Conservation (phyloP, 2,329 filamentous ascomycete genomes). For the Rhinocladiella similis region DNA sequence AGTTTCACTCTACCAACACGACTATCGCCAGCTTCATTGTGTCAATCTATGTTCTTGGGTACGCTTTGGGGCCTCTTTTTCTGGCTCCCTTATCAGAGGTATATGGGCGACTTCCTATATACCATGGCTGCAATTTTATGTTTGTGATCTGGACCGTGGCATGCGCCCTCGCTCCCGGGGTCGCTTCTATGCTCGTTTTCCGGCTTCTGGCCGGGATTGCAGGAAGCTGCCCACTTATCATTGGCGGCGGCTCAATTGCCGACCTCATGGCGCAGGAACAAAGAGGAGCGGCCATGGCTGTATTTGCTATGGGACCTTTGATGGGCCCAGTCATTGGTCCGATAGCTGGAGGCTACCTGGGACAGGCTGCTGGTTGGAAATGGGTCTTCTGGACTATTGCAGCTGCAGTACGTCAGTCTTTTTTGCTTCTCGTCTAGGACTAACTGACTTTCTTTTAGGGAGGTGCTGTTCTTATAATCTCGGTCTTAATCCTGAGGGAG, state of each 20-base stretch:
- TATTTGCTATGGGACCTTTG: constrained; percentile 47
- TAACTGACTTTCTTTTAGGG: constrained; percentile 32
- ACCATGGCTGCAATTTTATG: constrained; percentile 58
- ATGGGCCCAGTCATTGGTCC: constrained; percentile 41
- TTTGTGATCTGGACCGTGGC: constrained; percentile 66
- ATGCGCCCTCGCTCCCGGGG: constrained; percentile 59
- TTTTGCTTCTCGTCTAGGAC: too few species aligned
- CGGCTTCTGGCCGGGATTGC: constrained; percentile 64
- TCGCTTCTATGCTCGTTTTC: constrained; percentile 60
- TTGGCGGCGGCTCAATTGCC: constrained; percentile 66
- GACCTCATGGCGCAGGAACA: constrained; percentile 62
- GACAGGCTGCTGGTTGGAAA: constrained; percentile 37
- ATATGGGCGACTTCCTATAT: constrained; percentile 61
- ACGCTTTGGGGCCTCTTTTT: constrained; percentile 58
- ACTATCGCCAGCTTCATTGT: constrained; percentile 56
- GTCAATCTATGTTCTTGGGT: constrained; percentile 63
- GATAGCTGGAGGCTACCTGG: constrained; percentile 38
- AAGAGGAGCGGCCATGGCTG: constrained; percentile 59
- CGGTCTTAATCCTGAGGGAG: constrained; percentile 45
- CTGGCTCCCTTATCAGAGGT: constrained; percentile 63
- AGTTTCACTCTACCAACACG: constrained; percentile 46
- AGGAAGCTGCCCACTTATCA: constrained; percentile 63
- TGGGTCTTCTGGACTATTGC: constrained; percentile 44
- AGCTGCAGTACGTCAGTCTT: too few species aligned
- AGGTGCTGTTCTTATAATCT: constrained; percentile 38